These are phyloP conservation scores for Ramularia collo-cygni DNA, from an alignment of 2,329 filamentous ascomycete genomes.

Conservation along the genomic window DNA sequence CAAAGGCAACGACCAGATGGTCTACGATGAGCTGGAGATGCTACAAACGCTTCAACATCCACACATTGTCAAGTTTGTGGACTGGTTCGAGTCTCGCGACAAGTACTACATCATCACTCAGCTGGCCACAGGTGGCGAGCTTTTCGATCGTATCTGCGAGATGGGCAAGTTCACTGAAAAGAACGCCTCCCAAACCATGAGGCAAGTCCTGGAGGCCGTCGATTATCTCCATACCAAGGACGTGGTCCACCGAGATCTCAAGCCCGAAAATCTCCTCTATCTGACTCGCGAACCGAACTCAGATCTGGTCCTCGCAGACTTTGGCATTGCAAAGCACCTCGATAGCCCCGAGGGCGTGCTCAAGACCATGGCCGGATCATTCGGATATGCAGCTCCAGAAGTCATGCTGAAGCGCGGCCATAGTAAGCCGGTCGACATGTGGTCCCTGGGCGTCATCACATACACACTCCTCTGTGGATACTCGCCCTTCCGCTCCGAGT, in stretches of 20 bases:
- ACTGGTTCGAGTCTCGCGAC: slow-evolving; percentile 99
- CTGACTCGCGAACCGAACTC: slow-evolving; percentile 71
- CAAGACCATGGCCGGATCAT: slow-evolving; percentile 97
- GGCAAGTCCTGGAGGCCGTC: slow-evolving; percentile 86
- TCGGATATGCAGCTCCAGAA: slow-evolving; percentile 94
- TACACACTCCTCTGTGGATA: slow-evolving; percentile 98
- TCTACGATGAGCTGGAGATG: slow-evolving; percentile 94
- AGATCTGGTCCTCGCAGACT: slow-evolving; percentile 87
- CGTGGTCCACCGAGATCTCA: slow-evolving; percentile 95
- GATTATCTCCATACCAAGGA: slow-evolving; percentile 91
- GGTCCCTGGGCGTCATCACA: slow-evolving; percentile 97
- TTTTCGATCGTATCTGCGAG: slow-evolving; percentile 97
- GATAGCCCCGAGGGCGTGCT: slow-evolving; percentile 85
- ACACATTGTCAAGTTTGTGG: slow-evolving; percentile 93
- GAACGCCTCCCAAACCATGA: slow-evolving; percentile 92
- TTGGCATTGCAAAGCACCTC: slow-evolving; percentile 97
- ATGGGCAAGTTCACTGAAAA: slow-evolving; percentile 98
- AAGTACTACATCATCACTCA: slow-evolving; percentile 99
- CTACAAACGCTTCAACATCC: slow-evolving; percentile 85
- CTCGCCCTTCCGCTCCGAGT: slow-evolving; percentile 95
- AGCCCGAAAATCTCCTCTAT: slow-evolving; percentile 96
- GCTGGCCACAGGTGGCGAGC: slow-evolving; percentile 86
- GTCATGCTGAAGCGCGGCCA: slow-evolving; percentile 98
- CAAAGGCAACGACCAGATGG: slow-evolving; percentile 96
- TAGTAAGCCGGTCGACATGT: slow-evolving; percentile 98